A percentile compares a stretch with the other conserved stretches of the same genome.
Conservation (phyloP, 192 early-diverging fungal species). For the Mycoemilia scoparia region DNA sequence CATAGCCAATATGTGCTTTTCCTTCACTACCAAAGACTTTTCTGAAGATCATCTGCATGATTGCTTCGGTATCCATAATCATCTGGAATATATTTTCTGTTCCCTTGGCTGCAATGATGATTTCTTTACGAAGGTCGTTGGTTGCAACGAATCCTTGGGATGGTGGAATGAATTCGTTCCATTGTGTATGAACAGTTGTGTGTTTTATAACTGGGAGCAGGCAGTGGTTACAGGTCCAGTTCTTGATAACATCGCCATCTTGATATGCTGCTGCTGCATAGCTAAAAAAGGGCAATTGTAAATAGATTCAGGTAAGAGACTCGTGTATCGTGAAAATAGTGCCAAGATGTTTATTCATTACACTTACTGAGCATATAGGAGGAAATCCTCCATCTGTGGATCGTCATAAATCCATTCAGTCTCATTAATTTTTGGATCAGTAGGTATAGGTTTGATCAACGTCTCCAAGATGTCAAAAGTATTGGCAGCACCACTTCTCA, state of each 20-base stretch:
- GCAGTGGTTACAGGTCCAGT: conserved; percentile 20
- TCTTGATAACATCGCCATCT: conserved; percentile 12
- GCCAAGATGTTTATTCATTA: too few relatives aligned
- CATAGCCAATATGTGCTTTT: conserved; percentile 20
- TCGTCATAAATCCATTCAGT: too few relatives aligned
- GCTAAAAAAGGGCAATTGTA: too few relatives aligned
- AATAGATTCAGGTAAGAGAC: too few relatives aligned
- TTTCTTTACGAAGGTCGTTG: conserved; percentile 8
- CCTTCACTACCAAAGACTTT: conserved; percentile 6
- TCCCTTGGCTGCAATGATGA: conserved; percentile 21
- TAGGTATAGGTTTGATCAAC: too few relatives aligned
- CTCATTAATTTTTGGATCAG: too few relatives aligned
- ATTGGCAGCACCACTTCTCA: too few relatives aligned
- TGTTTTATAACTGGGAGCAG: conserved; percentile 17
- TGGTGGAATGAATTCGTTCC: conserved; percentile 9
- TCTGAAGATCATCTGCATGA: conserved; percentile 12
- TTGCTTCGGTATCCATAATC: conserved; percentile 10
- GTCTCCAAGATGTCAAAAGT: too few relatives aligned
- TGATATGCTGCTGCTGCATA: too few relatives aligned
- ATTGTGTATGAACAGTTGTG: conserved; percentile 17
- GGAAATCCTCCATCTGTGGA: too few relatives aligned
- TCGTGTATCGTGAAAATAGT: too few relatives aligned
- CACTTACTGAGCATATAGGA: too few relatives aligned
- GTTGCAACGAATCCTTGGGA: conserved; percentile 23
- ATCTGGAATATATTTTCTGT: conserved; percentile 14